phyloP scores from a whole-genome alignment of 805 yeast genomes.

The Brettanomyces bruxellensis region DNA sequence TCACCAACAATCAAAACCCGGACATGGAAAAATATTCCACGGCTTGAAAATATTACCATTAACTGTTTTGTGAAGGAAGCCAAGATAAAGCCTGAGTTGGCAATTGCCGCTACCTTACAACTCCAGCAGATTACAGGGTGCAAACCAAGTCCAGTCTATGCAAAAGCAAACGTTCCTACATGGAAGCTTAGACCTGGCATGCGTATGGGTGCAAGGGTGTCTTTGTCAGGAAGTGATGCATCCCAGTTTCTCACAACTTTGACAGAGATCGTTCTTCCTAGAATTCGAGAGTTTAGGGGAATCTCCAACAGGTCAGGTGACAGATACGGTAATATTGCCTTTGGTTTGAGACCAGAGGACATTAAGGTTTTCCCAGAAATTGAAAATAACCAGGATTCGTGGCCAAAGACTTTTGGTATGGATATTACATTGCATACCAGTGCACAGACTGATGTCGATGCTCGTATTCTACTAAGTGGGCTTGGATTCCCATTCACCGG shows the following conservation, averaged over 20 bases:
- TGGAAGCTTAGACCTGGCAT: conserved; percentile 86
- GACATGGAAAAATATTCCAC: conserved; percentile 63
- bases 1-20: conserved; percentile 67
- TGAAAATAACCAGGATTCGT: conserved; percentile 80
- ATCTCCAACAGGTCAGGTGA: conserved; percentile 74
- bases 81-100: conserved; percentile 58
- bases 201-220: conserved; percentile 85
- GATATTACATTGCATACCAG: conserved; percentile 78
- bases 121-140: conserved; percentile 91
- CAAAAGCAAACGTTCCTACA: conserved; percentile 69
- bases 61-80: conserved; percentile 74
- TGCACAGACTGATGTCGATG: conserved; percentile 86
- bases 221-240: conserved; percentile 71
- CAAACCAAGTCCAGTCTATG: conserved; percentile 64
- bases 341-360: conserved; percentile 74
- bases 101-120: conserved; percentile 69
- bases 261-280: conserved; percentile 87
- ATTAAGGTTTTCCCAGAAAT: conserved; percentile 86
- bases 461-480: conserved; percentile 75
- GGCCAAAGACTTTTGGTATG: conserved; percentile 82
- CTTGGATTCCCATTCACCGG: conserved; percentile 74
- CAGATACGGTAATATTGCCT: conserved; percentile 71
- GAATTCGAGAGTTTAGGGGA: conserved; percentile 82
- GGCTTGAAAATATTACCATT: conserved; percentile 54
- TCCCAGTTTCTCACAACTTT: conserved; percentile 78